phyloP scores from a whole-genome alignment of 176 grass and related monocot genomes.

The Hordeum vulgare region DNA sequence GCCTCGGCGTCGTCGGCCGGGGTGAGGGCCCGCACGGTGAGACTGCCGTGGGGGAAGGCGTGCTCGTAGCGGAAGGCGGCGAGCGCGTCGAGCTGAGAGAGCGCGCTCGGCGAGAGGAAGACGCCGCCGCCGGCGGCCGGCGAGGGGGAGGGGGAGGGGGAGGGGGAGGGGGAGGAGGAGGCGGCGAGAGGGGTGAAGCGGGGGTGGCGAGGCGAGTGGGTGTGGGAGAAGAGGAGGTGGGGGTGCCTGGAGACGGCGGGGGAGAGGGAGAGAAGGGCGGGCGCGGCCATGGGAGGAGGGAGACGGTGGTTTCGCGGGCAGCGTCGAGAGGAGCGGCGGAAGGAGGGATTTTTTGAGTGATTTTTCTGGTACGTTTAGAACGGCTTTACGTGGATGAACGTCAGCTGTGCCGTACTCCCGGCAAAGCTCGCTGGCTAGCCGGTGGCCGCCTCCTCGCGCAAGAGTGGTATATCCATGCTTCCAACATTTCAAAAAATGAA shows the following conservation, averaged over 20 bases:
- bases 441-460: too few relatives aligned
- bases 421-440: neutral
- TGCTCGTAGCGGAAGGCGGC: conserved; percentile 38
- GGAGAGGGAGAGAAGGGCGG: conserved; percentile 23
- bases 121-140: conserved; percentile 8
- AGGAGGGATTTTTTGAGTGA: neutral
- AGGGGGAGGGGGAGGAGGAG: conserved; percentile 11
- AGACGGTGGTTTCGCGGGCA: neutral
- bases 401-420: neutral
- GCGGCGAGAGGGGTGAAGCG: conserved; percentile 28
- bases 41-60: conserved; percentile 41
- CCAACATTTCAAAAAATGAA: too few relatives aligned
- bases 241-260: conserved; percentile 22
- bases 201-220: conserved; percentile 11
- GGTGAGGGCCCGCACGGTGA: conserved; percentile 55
- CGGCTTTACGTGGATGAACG: conserved; percentile 29
- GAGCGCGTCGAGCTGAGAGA: conserved; percentile 42
- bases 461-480: too few relatives aligned
- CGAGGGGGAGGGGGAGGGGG: neutral
- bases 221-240: conserved; percentile 25
- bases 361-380: neutral
- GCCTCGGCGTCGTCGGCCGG: conserved; percentile 36
- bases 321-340: neutral
- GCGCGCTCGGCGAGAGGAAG: conserved; percentile 52
- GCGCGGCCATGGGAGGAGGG: conserved; percentile 27